A percentile compares a stretch with the other conserved stretches of the same genome.
Conservation (phyloP, 805 yeast genomes). For the Helenozyma rhizophorensis region DNA sequence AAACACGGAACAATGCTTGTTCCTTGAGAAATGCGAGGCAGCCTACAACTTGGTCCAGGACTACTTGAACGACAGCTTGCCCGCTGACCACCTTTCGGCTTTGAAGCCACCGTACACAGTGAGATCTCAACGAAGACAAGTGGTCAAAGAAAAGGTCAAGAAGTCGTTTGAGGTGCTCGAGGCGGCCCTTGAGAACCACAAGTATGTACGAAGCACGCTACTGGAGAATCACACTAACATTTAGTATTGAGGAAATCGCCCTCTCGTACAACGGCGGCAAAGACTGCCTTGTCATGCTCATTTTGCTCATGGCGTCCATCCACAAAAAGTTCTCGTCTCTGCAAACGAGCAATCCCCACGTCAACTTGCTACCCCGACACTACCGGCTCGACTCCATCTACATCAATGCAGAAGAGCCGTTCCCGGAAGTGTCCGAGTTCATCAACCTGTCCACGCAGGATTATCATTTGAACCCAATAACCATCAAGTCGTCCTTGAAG, state of each 20-base stretch:
- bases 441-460: conserved; percentile 48
- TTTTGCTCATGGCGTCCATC: conserved; percentile 60
- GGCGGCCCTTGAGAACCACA: conserved; percentile 25
- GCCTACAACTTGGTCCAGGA: conserved; percentile 29
- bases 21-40: conserved; percentile 24
- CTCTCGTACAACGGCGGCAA: conserved; percentile 95
- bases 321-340: conserved; percentile 21
- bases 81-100: conserved; percentile 20
- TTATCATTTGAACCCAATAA: conserved; percentile 52
- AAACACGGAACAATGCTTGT: neutral
- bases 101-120: conserved; percentile 18
- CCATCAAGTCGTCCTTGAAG: conserved; percentile 50
- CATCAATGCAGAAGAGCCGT: conserved; percentile 70
- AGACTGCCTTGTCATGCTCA: conserved; percentile 87
- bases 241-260: conserved; percentile 51
- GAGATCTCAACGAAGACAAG: conserved; percentile 17
- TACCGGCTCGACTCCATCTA: conserved; percentile 58
- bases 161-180: conserved; percentile 26
- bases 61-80: conserved; percentile 26
- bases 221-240: conserved; percentile 14
- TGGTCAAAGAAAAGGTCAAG: conserved; percentile 25
- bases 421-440: conserved; percentile 65
- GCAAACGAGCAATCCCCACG: conserved; percentile 7
- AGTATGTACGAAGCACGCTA: conserved; percentile 18
- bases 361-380: conserved; percentile 18